Conservation (phyloP, 805 yeast genomes). For the Clavispora vitiphila region DNA sequence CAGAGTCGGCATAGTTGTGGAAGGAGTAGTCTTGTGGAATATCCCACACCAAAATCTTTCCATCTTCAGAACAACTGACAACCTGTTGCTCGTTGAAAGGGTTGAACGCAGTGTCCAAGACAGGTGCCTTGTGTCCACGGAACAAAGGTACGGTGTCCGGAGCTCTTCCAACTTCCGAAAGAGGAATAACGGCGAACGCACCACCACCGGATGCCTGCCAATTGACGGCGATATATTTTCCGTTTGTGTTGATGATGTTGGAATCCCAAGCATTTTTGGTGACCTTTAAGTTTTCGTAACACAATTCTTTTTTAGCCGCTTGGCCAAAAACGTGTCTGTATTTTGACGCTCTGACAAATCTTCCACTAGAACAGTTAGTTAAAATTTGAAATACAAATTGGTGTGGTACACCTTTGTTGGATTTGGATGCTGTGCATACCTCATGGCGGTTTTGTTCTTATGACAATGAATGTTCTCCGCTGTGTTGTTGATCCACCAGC, state of each 20-base stretch:
- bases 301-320: conserved; percentile 61
- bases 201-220: conserved; percentile 98
- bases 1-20: conserved; percentile 47
- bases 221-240: conserved; percentile 78
- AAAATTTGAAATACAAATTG: background rate
- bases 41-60: conserved; percentile 75
- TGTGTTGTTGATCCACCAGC: background rate
- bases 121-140: conserved; percentile 94
- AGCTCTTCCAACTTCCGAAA: conserved; percentile 80
- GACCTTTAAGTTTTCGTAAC: conserved; percentile 69
- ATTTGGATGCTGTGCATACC: conserved; percentile 3
- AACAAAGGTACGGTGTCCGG: conserved; percentile 92
- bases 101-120: conserved; percentile 91
- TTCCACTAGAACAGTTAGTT: conserved; percentile 46
- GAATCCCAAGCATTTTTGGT: conserved; percentile 97
- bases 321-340: conserved; percentile 96
- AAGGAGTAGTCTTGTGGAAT: conserved; percentile 80
- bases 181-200: conserved; percentile 90
- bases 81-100: conserved; percentile 72
- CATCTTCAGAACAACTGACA: conserved; percentile 26
- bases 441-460: conserved; percentile 1
- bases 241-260: conserved; percentile 80
- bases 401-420: background rate
- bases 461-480: background rate
- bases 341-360: conserved; percentile 94